phyloP scores from a whole-genome alignment of 1,284 basidiomycete genomes.

The Boletellus sp. region DNA sequence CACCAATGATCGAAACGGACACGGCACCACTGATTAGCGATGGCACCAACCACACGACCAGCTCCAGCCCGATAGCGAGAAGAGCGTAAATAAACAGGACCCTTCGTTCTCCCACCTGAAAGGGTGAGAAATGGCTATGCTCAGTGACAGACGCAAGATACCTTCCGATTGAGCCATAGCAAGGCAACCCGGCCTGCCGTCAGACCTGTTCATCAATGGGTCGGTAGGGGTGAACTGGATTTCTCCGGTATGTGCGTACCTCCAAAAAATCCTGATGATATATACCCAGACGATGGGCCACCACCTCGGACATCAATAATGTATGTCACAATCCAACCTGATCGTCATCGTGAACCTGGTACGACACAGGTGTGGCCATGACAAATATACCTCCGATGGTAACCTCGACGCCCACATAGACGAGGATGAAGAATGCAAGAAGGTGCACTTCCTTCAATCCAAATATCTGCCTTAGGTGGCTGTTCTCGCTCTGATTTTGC shows the following conservation, averaged over 20 bases:
- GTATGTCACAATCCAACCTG: constrained; percentile 54
- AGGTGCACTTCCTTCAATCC: constrained; percentile 46
- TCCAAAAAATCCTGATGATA: constrained; percentile 50
- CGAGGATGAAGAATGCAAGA: constrained; percentile 48
- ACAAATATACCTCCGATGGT: constrained; percentile 43
- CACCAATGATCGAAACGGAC: constrained; percentile 50
- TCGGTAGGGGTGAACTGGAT: background rate
- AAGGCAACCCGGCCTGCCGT: constrained; percentile 27
- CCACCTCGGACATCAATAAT: constrained; percentile 44
- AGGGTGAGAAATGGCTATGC: background rate
- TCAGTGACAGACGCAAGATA: background rate
- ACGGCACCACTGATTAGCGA: constrained; percentile 50
- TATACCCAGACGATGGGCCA: constrained; percentile 47
- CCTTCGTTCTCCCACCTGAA: constrained; percentile 29
- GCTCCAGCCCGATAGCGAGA: constrained; percentile 46
- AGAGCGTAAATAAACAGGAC: constrained; percentile 31
- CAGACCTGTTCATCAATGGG: constrained; percentile 19
- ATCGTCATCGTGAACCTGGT: background rate
- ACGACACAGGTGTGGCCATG: background rate
- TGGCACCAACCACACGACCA: constrained; percentile 55
- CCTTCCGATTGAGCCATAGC: constrained; percentile 31
- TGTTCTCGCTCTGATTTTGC: constrained; percentile 28
- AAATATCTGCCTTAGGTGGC: constrained; percentile 50
- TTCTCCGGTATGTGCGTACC: constrained; percentile 28
- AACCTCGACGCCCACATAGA: constrained; percentile 61